phyloP scores from a whole-genome alignment of 2,329 filamentous ascomycete species.

The Dothistroma septosporum region DNA sequence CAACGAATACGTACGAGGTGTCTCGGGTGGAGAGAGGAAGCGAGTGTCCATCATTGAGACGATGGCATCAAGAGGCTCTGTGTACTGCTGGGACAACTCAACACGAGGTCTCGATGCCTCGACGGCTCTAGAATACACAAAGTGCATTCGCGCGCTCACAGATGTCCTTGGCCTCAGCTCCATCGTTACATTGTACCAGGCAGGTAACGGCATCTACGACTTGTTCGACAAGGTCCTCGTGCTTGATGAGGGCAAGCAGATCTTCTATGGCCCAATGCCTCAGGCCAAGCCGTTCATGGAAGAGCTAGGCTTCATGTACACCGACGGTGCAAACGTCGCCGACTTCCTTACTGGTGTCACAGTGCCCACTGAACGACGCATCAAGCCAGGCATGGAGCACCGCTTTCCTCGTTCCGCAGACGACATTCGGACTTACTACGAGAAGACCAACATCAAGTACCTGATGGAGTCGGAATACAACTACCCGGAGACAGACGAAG shows the following conservation, averaged over 20 bases:
- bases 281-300: slow-evolving; percentile 64
- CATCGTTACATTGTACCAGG: slow-evolving; percentile 65
- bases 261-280: slow-evolving; percentile 60
- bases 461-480: slow-evolving; percentile 55
- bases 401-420: slow-evolving; percentile 44
- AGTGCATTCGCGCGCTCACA: slow-evolving; percentile 60
- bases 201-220: slow-evolving; percentile 65
- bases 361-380: slow-evolving; percentile 49
- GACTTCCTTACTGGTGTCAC: slow-evolving; percentile 65
- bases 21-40: slow-evolving; percentile 66
- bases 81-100: slow-evolving; percentile 65
- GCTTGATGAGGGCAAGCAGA: slow-evolving; percentile 61
- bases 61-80: slow-evolving; percentile 54
- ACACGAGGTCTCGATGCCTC: slow-evolving; percentile 64
- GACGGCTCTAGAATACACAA: slow-evolving; percentile 53
- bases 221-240: slow-evolving; percentile 68
- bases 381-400: slow-evolving; percentile 42
- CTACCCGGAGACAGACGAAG: slow-evolving; percentile 51
- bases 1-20: slow-evolving; percentile 61
- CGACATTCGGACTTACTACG: slow-evolving; percentile 48
- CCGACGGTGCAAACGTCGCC: slow-evolving; percentile 58
- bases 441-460: slow-evolving; percentile 49
- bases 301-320: slow-evolving; percentile 58
- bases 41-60: slow-evolving; percentile 66
- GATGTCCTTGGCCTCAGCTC: slow-evolving; percentile 58